These are phyloP conservation scores for Nigrograna mackinnonii DNA, from an alignment of 2,329 filamentous ascomycete species.

Conservation along the genomic window DNA sequence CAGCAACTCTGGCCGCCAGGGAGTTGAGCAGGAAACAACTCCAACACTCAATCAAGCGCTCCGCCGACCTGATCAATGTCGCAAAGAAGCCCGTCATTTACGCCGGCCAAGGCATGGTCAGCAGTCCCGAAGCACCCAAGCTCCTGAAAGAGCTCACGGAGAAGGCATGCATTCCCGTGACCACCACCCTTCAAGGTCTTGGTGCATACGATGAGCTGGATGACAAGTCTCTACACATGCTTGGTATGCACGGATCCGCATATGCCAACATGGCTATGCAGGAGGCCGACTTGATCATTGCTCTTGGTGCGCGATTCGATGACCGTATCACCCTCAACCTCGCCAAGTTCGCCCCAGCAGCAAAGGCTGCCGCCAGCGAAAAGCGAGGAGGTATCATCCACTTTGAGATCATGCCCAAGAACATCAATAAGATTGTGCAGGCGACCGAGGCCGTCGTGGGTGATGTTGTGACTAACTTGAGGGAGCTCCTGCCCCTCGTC, in stretches of 20 bases:
- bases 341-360: constrained; percentile 84
- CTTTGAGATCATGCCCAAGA: constrained; percentile 99
- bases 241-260: constrained; percentile 96
- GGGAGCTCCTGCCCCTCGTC: constrained; percentile 73
- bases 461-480: constrained; percentile 81
- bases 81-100: constrained; percentile 96
- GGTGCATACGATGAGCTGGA: constrained; percentile 93
- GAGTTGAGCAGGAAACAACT: constrained; percentile 75
- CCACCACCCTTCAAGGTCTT: constrained; percentile 91
- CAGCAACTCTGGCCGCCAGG: constrained; percentile 79
- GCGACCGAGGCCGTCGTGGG: constrained; percentile 95
- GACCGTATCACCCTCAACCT: constrained; percentile 88
- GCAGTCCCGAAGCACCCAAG: constrained; percentile 75
- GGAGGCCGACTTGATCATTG: constrained; percentile 93
- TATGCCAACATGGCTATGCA: constrained; percentile 99
- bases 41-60: constrained; percentile 71
- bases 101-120: constrained; percentile 87
- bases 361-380: constrained; percentile 81
- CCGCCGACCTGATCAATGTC: constrained; percentile 80
- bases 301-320: constrained; percentile 91
- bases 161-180: constrained; percentile 90
- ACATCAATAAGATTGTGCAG: constrained; percentile 99
- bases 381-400: constrained; percentile 92
- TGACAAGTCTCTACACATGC: constrained; percentile 94
- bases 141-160: constrained; percentile 85